Base-by-base conservation (phyloP, 2,329 filamentous ascomycete species). In the Aspergillus tamarii region DNA sequence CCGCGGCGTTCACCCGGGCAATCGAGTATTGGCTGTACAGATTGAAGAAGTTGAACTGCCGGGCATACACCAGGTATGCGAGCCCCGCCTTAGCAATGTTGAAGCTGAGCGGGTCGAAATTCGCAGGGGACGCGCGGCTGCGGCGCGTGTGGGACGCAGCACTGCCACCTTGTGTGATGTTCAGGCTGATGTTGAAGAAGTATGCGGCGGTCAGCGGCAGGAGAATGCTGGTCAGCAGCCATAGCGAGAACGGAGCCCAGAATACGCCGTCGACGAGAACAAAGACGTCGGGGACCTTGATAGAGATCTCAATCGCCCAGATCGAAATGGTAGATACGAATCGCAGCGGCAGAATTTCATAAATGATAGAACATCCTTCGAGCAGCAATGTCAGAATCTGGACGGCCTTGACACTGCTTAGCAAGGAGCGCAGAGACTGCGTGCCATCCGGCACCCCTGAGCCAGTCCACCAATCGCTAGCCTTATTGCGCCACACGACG, bases 21-120 rank as follows among this genome's bases (percentile, higher is more conserved):
- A 83, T 70, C 8, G 78, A 75, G 56, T 68, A 70, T 28, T 68
- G 63, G 66, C 73, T 76, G 67, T 74, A 82, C 11, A 80, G 30
- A 21, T 75, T 72, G 68, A 73, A 77, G 63, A 80, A 77, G 30
- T 69, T 74, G 66, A 80, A 79, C 23, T 74, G 71, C 10, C 77
- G 88, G 11, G 85, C 87, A 75, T 94, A 97, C 21, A 97, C 89
- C 39, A 94, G 85, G 77, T 91, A 97, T 9, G 91, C 89, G 64
- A 94, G 79, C 60, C 98, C 76, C 0, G 91, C 94, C 83, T 97
- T 97, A 71, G 88, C 88, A 62, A 98, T 89, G 81, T 94, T 96
- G 81, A 96, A 99, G 26, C 90, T 91, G 74, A 98, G 82, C 4
- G 94, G 94, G 76, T 99, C 95, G 67, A 94, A 88, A 48, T 66